These are phyloP conservation scores for Cytospora paraplurivora DNA, from an alignment of 2,329 filamentous ascomycete species.

Conservation along the genomic window DNA sequence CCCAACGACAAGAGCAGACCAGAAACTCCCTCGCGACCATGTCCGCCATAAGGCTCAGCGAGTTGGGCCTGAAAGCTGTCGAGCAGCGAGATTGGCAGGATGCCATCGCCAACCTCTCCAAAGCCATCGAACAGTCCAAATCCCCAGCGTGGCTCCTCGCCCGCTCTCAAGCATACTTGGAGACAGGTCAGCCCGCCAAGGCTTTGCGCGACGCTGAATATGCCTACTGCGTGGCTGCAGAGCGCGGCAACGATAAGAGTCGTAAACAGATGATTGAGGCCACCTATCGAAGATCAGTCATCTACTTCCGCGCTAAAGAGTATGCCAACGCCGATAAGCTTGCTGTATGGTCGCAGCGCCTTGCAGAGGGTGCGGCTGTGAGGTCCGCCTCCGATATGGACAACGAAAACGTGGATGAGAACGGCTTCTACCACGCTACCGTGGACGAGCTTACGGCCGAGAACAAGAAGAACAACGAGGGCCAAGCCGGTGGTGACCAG, in stretches of 20 bases:
- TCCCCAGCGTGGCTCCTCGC: conserved; percentile 80
- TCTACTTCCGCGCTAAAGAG: conserved; percentile 68
- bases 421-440: conserved; percentile 52
- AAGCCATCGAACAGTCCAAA: conserved; percentile 64
- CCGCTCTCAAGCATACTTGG: conserved; percentile 77
- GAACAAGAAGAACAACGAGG: conserved; percentile 23
- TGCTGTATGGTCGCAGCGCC: conserved; percentile 58
- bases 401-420: conserved; percentile 41
- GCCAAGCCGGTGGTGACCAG: conserved; percentile 21
- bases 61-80: conserved; percentile 67
- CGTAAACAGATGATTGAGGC: conserved; percentile 77
- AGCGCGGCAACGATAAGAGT: conserved; percentile 61
- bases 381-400: conserved; percentile 38
- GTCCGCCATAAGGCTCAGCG: conserved; percentile 54
- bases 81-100: conserved; percentile 63
- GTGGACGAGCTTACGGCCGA: conserved; percentile 37
- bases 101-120: conserved; percentile 69
- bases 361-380: conserved; percentile 43
- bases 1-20: not conserved
- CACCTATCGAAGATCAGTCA: conserved; percentile 77
- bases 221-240: conserved; percentile 61
- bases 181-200: conserved; percentile 59
- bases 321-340: conserved; percentile 77
- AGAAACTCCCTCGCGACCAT: conserved; percentile 40
- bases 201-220: conserved; percentile 72